These are phyloP conservation scores for Penicillium sp. DNA, from an alignment of 2,329 filamentous ascomycete genomes.

Conservation along the genomic window DNA sequence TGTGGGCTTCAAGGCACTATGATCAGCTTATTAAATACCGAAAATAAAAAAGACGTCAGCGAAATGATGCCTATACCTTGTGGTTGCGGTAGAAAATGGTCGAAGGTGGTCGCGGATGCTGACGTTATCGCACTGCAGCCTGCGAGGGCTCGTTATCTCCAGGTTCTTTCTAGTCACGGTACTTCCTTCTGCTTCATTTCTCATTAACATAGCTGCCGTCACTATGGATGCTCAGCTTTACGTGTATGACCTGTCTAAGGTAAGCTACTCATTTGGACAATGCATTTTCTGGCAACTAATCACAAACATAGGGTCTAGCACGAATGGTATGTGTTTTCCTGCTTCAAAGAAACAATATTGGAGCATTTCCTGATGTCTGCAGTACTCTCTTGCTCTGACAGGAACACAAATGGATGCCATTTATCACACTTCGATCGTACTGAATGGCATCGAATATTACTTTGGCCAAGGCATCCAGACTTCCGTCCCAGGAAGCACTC, in stretches of 20 bases:
- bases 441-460: constrained; percentile 83
- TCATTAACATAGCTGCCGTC: not conserved
- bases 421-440: constrained; percentile 89
- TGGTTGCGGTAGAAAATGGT: constrained; percentile 17
- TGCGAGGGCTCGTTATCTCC: constrained; percentile 7
- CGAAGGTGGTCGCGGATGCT: constrained; percentile 24
- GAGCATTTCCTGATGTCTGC: constrained; percentile 15
- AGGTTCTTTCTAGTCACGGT: not conserved
- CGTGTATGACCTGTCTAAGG: constrained; percentile 74
- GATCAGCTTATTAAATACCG: no score
- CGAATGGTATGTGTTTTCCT: constrained; percentile 45
- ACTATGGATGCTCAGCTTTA: constrained; percentile 75
- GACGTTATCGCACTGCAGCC: constrained; percentile 32
- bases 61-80: no score
- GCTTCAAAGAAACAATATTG: not conserved
- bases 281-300: constrained; percentile 20
- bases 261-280: constrained; percentile 28
- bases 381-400: constrained; percentile 61
- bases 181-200: not conserved
- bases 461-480: constrained; percentile 87
- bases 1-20: no score
- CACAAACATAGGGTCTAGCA: constrained; percentile 53
- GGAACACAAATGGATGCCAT: constrained; percentile 82
- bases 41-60: no score
- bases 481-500: constrained; percentile 77